These are phyloP conservation scores for Capronia coronata DNA, from an alignment of 2,329 filamentous ascomycete species.

Conservation along the genomic window DNA sequence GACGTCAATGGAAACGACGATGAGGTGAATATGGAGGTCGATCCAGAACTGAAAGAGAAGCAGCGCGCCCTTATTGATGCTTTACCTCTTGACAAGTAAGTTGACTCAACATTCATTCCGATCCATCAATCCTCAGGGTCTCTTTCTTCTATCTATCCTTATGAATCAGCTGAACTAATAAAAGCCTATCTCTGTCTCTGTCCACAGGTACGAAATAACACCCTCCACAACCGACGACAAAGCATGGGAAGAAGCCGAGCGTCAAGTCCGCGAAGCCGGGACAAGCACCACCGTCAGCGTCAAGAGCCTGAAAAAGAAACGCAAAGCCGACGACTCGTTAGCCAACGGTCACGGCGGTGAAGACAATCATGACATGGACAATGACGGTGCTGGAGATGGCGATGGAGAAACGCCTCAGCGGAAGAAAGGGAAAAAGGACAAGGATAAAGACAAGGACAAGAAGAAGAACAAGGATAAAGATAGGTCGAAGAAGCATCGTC, in stretches of 20 bases:
- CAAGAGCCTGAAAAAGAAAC: constrained; percentile 61
- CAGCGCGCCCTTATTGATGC: constrained; percentile 86
- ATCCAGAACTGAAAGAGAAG: constrained; percentile 65
- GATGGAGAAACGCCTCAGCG: not conserved
- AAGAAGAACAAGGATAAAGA: constrained; percentile 3
- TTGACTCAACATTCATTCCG: no score
- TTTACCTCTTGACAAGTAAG: constrained; percentile 78
- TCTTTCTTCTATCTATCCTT: no score
- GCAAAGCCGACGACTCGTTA: constrained; percentile 61
- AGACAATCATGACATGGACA: no score
- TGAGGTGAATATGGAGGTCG: no score
- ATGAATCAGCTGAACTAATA: constrained; percentile 38
- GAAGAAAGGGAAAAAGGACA: constrained; percentile 32
- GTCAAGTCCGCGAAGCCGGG: constrained; percentile 58
- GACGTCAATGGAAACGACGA: constrained; percentile 52
- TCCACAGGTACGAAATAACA: constrained; percentile 40
- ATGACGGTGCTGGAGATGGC: constrained; percentile 29
- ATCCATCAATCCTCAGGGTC: no score
- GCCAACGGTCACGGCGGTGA: constrained; percentile 32
- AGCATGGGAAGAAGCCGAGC: constrained; percentile 60
- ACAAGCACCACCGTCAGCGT: constrained; percentile 67
- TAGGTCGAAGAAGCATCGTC: constrained; percentile 4
- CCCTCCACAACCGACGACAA: constrained; percentile 40
- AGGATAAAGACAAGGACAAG: constrained; percentile 14
- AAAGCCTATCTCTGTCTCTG: no score